A percentile compares a stretch with the other conserved stretches of the same genome.
These are phyloP conservation scores for Cutaneotrichosporon arboriforme DNA, from an alignment of 1,284 basidiomycete genomes.

Conservation along the genomic window DNA sequence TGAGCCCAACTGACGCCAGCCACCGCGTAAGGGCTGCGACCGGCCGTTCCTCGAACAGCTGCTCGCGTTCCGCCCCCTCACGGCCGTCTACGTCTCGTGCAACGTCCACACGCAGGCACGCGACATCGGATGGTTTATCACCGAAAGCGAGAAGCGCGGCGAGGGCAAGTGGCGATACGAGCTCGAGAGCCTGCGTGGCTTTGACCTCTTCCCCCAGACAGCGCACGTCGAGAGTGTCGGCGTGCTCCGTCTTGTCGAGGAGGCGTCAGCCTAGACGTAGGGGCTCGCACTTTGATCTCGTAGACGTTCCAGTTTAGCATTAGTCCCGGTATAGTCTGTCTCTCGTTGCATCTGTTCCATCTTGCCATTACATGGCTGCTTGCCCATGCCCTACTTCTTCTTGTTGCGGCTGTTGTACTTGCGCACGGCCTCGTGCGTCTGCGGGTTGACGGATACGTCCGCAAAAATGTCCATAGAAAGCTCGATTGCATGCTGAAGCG, in stretches of 20 bases:
- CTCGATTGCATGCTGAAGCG: constrained; percentile 5
- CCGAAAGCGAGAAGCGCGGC: constrained; percentile 19
- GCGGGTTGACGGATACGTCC: constrained; percentile 10
- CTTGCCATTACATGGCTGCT: background rate
- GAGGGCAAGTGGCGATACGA: constrained; percentile 41
- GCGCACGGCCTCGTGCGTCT: constrained; percentile 14
- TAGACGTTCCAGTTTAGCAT: too few species aligned
- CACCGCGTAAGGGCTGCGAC: constrained; percentile 87
- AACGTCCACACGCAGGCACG: constrained; percentile 61
- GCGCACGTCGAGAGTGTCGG: constrained; percentile 53
- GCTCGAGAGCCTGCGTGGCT: constrained; percentile 73
- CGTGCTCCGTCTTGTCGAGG: constrained; percentile 53
- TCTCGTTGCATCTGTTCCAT: too few species aligned
- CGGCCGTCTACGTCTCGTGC: constrained; percentile 86
- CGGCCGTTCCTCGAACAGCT: constrained; percentile 73
- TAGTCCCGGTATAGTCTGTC: too few species aligned
- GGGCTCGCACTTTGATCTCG: too few species aligned
- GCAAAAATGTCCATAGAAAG: constrained; percentile 16
- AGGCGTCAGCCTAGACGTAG: background rate
- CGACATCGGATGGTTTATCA: constrained; percentile 19
- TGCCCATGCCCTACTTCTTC: constrained; percentile 3
- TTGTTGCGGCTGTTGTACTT: constrained; percentile 13
- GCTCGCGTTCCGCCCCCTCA: constrained; percentile 61
- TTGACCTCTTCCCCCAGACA: constrained; percentile 78
- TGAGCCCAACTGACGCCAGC: constrained; percentile 49